A percentile compares a stretch with the other conserved stretches of the same genome.
Evolutionary conservation across 169 alveolate genomes (phyloP).

Genomic region (Plasmodium reichenowi): DNA sequence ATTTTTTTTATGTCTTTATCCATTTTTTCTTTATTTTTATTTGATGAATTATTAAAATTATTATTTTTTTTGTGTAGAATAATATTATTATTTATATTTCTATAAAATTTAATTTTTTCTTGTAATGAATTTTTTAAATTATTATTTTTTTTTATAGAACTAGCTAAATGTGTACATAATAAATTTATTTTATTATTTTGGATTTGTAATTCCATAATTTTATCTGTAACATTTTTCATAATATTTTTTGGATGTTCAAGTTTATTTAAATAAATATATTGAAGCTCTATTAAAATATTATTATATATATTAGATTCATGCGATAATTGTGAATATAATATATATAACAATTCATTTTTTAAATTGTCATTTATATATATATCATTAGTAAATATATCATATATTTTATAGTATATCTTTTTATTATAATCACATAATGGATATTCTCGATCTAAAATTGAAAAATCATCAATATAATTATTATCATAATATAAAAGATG

Average conservation of each 20-base stretch:
- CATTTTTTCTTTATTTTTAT: neutral
- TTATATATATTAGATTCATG: slow-evolving; percentile 53
- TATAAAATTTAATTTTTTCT: slow-evolving; percentile 34
- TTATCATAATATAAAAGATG: neutral
- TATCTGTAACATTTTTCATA: slow-evolving; percentile 16
- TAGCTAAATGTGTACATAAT: neutral
- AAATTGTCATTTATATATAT: slow-evolving; percentile 49
- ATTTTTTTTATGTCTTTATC: slow-evolving; percentile 39
- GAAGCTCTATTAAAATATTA: slow-evolving; percentile 42
- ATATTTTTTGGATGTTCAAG: slow-evolving; percentile 24
- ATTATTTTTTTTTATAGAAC: slow-evolving; percentile 28
- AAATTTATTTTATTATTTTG: slow-evolving; percentile 30
- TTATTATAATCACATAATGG: slow-evolving; percentile 3
- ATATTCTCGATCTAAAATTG: no score
- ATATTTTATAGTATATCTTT: slow-evolving; percentile 30
- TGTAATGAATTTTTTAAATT: slow-evolving; percentile 33
- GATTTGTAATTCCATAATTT: slow-evolving; percentile 9
- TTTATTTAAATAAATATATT: slow-evolving; percentile 40
- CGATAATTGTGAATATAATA: slow-evolving; percentile 51
- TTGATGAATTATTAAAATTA: neutral
- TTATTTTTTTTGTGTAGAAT: slow-evolving; percentile 15
- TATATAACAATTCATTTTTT: slow-evolving; percentile 60
- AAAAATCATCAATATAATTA: neutral
- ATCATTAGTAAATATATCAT: slow-evolving; percentile 58
- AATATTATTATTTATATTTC: slow-evolving; percentile 37